Base-by-base conservation (phyloP, 768 basidiomycete species). In the Lactarius pseudohatsudake region DNA sequence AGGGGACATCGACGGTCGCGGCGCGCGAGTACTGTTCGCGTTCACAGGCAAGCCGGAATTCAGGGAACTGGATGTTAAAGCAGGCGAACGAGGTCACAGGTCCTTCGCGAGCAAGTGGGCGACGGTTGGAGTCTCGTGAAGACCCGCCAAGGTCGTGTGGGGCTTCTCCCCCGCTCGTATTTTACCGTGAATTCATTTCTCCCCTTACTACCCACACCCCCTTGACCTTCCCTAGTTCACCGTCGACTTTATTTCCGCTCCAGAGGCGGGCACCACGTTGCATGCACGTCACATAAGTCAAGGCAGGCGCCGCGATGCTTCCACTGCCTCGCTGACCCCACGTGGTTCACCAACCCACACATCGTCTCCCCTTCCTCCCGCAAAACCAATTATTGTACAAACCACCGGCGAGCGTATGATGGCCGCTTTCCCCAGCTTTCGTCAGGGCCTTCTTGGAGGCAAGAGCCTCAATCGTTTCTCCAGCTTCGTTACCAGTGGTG, bases 401-500 rank as follows among this genome's bases (percentile, higher is more conserved):
- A 81, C 81, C 59, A 91, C 90, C 1, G 90, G 89, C 15, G 90
- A 91, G 75, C 89, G 89, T 59, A 62, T 70, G 60, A 69, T 71
- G 69, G 68, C 70, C 18, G 70, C 65, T 80, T 84, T 89, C 69
- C 89, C 90, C 2, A 90, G 84, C 74, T 89, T 91, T 71, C 79
- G 86, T 10, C 84, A 85, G 62, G 88, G 85, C 69, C 80, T 93
- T 0, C 83, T 94, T 1, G 86, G 90, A 36, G 90, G 91, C 11
- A 92, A 88, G 76, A 86, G 85, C 55, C 76, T 93, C 62, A 92
- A 93, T 74, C 83, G 91, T n/a, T 94, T 94, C 77, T 92, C 91
- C 0, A 88, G 82, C 64, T 94, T 93, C 74, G 91, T 94, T 16
- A 91, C 89, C 8, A 91, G 88, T 65, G 92, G 92, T 41, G 92